Base-by-base conservation (phyloP, 257 asterid species). In the Datura wrightii region DNA sequence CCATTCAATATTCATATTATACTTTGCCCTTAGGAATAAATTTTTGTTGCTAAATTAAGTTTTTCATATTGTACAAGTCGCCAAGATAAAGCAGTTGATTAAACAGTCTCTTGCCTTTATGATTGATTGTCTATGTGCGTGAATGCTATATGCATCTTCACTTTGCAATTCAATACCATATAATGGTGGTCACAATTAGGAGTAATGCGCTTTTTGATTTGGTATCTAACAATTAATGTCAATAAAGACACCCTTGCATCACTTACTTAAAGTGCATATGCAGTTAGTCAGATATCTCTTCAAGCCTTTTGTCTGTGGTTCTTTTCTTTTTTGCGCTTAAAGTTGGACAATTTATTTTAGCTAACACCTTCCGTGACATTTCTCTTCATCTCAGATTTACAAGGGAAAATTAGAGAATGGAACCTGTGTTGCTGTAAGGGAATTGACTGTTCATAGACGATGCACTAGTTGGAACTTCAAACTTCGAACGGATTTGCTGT, bases 401-500 rank as follows among this genome's bases (percentile, higher is more conserved):
- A 91, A 90, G 88, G 97, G 97, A 85, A 87, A 89, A 84, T 89
- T 93, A 63, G 92, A 88, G 83, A 88, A 85, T 58, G 91, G 92
- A 79, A 63, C 85, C 48, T 66, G 83, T 19, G 91, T 92, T 65
- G 92, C 94, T 14, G 86, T 93, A 54, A 91, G 97, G 65, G 88
- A 92, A 89, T 85, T 92, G 60, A 87, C 85, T 4, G 92, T 92
- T 58, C 89, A 90, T 5, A 92, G 83, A 86, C 90, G 79, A 85
- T 92, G 84, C 55, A 89, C 94, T 42, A 90, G 90, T 83, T 87
- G 97, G 72, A 92, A 93, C 83, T 93, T 93, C 67, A 93, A 91
- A 86, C 92, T 93, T 31, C 89, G 97, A 42, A 85, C 92, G 72
- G 97, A 93, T 86, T 85, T 93, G 80, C 86, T 93, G 85, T 86